These are phyloP conservation scores for Striga asiatica DNA, from an alignment of 257 asterid genomes.

Conservation along the genomic window DNA sequence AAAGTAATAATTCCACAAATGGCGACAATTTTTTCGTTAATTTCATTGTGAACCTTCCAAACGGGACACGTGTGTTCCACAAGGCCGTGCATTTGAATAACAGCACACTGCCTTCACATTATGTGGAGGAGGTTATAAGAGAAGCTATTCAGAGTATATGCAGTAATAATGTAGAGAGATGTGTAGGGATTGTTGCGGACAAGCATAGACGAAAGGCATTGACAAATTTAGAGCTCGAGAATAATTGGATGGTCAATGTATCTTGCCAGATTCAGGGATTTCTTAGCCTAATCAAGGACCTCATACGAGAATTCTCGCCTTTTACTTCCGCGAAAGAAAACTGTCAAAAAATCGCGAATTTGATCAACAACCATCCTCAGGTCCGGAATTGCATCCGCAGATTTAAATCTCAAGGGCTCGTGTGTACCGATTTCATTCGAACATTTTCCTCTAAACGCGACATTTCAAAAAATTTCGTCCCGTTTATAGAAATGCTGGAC, in stretches of 20 bases:
- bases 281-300: slow-evolving; percentile 59
- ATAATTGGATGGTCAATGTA: slow-evolving; percentile 90
- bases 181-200: slow-evolving; percentile 87
- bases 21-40: slow-evolving; percentile 55
- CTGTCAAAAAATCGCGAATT: slow-evolving; percentile 59
- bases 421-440: slow-evolving; percentile 49
- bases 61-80: slow-evolving; percentile 72
- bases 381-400: slow-evolving; percentile 57
- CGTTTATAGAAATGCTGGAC: slow-evolving; percentile 45
- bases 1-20: slow-evolving; percentile 21
- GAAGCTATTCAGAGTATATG: slow-evolving; percentile 67
- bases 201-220: slow-evolving; percentile 73
- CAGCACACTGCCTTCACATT: slow-evolving; percentile 51
- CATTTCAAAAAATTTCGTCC: slow-evolving; percentile 46
- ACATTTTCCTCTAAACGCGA: slow-evolving; percentile 35
- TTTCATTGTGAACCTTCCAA: slow-evolving; percentile 78
- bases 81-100: slow-evolving; percentile 49
- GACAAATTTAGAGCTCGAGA: slow-evolving; percentile 58
- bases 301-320: slow-evolving; percentile 59
- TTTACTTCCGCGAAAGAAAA: slow-evolving; percentile 57
- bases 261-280: slow-evolving; percentile 78
- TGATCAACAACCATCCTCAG: slow-evolving; percentile 57
- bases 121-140: slow-evolving; percentile 83
- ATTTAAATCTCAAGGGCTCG: slow-evolving; percentile 79
- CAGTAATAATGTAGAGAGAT: slow-evolving; percentile 51